Conservation (phyloP, 1,284 basidiomycete species). For the Naganishia cerealis region DNA sequence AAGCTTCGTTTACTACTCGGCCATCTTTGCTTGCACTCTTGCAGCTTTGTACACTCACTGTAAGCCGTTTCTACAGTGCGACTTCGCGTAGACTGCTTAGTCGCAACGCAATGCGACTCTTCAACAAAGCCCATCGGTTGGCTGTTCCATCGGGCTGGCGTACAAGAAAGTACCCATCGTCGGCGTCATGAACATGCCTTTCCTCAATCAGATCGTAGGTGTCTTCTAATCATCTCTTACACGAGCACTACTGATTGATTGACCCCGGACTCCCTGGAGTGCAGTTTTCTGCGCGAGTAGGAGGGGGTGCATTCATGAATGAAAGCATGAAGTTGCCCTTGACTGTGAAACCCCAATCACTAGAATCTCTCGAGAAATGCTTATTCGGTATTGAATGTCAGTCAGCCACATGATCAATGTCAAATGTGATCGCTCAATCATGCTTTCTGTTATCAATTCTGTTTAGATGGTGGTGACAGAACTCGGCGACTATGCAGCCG, state of each 20-base stretch:
- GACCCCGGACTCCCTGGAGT: constrained; percentile 43
- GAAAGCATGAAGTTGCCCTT: constrained; percentile 64
- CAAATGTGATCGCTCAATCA: neutral
- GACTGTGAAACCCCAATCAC: constrained; percentile 72
- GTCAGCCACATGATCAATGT: constrained; percentile 11
- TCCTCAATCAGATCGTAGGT: constrained; percentile 73
- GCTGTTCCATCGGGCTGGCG: constrained; percentile 76
- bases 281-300: constrained; percentile 73
- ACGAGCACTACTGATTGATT: neutral
- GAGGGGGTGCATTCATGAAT: constrained; percentile 76
- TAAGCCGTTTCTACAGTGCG: neutral
- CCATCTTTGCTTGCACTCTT: neutral
- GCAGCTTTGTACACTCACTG: constrained; percentile 31
- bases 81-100: neutral
- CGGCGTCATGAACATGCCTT: constrained; percentile 87
- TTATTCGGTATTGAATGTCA: constrained; percentile 77
- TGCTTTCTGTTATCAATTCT: neutral
- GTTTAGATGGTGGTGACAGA: constrained; percentile 76
- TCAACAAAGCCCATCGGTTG: constrained; percentile 36
- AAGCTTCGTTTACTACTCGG: neutral
- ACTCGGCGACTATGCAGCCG: constrained; percentile 60
- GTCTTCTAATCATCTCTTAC: neutral
- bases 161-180: constrained; percentile 75
- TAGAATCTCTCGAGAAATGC: constrained; percentile 73
- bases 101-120: neutral